Conservation (phyloP, 1,139 yeast genomes). For the Blastobotrys ciferrii region DNA sequence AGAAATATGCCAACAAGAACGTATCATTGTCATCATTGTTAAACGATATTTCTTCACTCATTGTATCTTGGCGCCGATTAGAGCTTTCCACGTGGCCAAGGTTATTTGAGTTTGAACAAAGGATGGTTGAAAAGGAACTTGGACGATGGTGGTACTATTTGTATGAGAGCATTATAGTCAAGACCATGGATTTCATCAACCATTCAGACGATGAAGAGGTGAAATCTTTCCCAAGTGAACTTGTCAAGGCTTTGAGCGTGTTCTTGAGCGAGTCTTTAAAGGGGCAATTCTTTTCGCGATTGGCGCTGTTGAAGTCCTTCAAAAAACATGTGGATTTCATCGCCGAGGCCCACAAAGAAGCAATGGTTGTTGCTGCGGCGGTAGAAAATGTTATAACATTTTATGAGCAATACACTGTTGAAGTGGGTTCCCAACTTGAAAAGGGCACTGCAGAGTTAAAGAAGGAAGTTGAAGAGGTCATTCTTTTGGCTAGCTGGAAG, state of each 20-base stretch:
- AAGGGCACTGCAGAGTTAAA: constrained; percentile 55
- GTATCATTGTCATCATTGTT: constrained; percentile 61
- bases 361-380: constrained; percentile 40
- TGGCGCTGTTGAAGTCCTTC: constrained; percentile 63
- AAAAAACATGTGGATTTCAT: constrained; percentile 43
- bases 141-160: constrained; percentile 93
- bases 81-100: constrained; percentile 86
- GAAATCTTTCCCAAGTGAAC: constrained; percentile 39
- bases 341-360: constrained; percentile 14
- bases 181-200: constrained; percentile 25
- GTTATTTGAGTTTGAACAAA: constrained; percentile 67
- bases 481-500: constrained; percentile 92
- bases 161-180: constrained; percentile 61
- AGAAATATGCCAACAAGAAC: constrained; percentile 80
- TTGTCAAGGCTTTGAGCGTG: constrained; percentile 69
- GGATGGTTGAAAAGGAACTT: constrained; percentile 44
- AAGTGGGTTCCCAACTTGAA: constrained; percentile 47
- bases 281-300: constrained; percentile 67
- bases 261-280: constrained; percentile 72
- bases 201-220: constrained; percentile 31
- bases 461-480: constrained; percentile 80
- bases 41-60: constrained; percentile 59
- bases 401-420: constrained; percentile 61
- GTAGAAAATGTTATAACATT: constrained; percentile 61
- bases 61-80: constrained; percentile 86